Evolutionary conservation across 306 rosid species (phyloP), one percentile per base, ranked within the genome.

Genomic region (Trichosanthes cucumerina): DNA sequence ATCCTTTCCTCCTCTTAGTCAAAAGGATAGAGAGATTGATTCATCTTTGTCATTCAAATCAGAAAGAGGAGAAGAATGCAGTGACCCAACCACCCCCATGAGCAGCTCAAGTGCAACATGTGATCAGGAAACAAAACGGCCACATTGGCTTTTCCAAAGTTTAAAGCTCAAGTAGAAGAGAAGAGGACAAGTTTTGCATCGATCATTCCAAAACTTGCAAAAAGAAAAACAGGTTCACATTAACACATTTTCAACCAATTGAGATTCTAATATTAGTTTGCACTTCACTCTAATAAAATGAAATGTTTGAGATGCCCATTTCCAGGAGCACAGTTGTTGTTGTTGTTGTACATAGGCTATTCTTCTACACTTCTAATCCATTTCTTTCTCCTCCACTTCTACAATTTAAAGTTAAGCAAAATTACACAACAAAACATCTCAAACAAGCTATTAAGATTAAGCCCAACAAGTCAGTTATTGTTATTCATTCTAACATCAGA

Each of bases 101-200:
- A 95, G 93, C 84, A 92, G 91, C 83, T 86, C 93, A 34, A 94
- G 88, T 82, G 92, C 91, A 28, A 92, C 89, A 47, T 82, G 85
- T 80, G 88, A 92, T 76, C 96, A 81, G 79, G 91, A 93, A 80
- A 85, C 85, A 76, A 87, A 87, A 83, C 83, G 89, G 79, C 85
- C 90, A 77, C 90, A 83, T 87, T 90, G 98, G 93, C 93, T 90
- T 82, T 82, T 90, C 70, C 95, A 87, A 83, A 84, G 92, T 56
- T 84, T 92, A 84, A 91, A 85, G 88, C 93, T 89, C 43, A 58
- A 78, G 75, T 78, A 73, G 78, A 28, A 26, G 39, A 14, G 58
- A 16, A 44, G 75, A 69, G 12, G 6, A 69, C 49, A 69, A 21
- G n/a, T 65, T 65, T 65, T 65, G 72, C 23, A 65, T 65, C 72